phyloP scores from a whole-genome alignment of 768 basidiomycete species.

The Pleurotus giganteus region DNA sequence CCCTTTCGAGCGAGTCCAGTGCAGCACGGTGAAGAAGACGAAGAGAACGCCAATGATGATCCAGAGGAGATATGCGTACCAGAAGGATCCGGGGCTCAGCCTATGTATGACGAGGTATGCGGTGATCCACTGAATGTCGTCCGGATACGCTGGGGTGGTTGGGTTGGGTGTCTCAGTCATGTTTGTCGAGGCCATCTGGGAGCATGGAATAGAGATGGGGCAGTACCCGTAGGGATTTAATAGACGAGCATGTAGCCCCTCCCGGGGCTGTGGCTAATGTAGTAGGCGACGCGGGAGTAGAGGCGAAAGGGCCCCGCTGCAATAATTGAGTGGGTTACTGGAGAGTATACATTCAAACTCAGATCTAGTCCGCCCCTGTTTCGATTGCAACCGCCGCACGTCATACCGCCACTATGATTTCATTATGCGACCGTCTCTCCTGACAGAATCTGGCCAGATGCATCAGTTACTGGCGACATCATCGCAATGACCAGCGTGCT shows the following conservation, averaged over 20 bases:
- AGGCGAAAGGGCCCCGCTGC: background rate
- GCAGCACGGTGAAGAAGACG: constrained; percentile 37
- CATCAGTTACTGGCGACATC: background rate
- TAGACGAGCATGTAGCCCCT: too few species aligned
- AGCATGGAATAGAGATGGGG: too few species aligned
- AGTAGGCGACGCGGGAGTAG: background rate
- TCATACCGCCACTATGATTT: background rate
- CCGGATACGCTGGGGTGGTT: constrained; percentile 38
- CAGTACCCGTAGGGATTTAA: too few species aligned
- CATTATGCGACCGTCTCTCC: constrained; percentile 41
- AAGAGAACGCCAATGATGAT: constrained; percentile 43
- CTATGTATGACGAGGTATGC: constrained; percentile 59
- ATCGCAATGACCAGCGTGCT: constrained; percentile 11
- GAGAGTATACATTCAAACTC: constrained; percentile 4
- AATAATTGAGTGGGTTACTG: background rate
- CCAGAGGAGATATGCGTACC: constrained; percentile 62
- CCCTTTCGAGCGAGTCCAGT: constrained; percentile 38
- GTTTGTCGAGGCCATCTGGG: constrained; percentile 13
- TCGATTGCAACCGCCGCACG: background rate
- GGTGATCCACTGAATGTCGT: constrained; percentile 50
- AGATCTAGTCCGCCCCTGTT: background rate
- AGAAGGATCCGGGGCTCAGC: constrained; percentile 47
- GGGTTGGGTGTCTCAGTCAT: constrained; percentile 29
- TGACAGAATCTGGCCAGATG: constrained; percentile 36
- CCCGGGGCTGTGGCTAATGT: background rate